Conservation (phyloP, 2,329 filamentous ascomycete species). For the Colletotrichum scovillei region DNA sequence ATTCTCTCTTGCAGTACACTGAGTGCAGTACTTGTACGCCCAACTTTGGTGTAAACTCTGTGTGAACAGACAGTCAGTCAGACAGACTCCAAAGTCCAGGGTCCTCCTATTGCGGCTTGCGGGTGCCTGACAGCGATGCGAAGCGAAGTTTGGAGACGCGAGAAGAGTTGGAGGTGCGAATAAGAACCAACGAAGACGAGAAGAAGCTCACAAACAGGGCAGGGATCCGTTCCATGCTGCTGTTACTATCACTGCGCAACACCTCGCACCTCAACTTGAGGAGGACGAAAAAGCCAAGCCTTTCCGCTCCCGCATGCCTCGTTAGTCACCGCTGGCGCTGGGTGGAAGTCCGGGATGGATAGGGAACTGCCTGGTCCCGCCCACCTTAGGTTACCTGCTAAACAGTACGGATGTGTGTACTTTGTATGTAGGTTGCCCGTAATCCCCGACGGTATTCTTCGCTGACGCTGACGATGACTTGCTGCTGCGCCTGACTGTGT, state of each 20-base stretch:
- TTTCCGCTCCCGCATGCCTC: conserved; percentile 12
- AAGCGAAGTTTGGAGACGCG: conserved; percentile 8
- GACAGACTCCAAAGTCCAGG: conserved; percentile 11
- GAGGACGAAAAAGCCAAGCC: conserved; percentile 12
- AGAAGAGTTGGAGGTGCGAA: neutral
- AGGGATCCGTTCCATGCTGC: neutral
- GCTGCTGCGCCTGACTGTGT: conserved; percentile 4
- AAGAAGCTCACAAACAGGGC: neutral
- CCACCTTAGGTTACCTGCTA: neutral
- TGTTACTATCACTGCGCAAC: conserved; percentile 24
- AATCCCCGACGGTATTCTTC: neutral
- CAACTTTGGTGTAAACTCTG: neutral
- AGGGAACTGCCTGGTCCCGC: neutral
- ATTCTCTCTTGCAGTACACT: neutral
- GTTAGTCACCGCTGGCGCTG: neutral
- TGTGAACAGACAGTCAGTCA: neutral
- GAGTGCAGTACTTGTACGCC: neutral
- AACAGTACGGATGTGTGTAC: too few species aligned
- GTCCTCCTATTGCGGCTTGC: conserved; percentile 5
- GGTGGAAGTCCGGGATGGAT: neutral
- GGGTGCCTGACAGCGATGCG: conserved; percentile 9
- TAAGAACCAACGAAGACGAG: neutral
- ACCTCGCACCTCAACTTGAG: neutral
- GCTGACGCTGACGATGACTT: neutral
- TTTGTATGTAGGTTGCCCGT: too few species aligned